Evolutionary conservation across 1,284 basidiomycete genomes (phyloP).

Genomic region (Naganishia liquefaciens): DNA sequence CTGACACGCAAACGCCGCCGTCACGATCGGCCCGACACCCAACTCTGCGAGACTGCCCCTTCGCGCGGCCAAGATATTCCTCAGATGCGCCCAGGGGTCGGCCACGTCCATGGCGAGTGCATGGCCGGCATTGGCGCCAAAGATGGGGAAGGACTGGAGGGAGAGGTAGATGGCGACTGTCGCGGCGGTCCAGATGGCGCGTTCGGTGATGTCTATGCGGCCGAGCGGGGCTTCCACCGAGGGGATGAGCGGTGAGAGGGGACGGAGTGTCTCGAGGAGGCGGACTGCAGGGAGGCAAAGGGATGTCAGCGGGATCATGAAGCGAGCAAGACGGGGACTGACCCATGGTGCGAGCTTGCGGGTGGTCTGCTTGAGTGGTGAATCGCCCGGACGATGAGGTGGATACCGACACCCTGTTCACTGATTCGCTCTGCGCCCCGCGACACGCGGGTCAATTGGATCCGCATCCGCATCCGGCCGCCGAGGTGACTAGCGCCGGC

Average conservation of each 20-base stretch:
- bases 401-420: not conserved
- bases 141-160: conserved; percentile 16
- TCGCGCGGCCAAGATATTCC: conserved; percentile 7
- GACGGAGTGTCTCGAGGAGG: conserved; percentile 16
- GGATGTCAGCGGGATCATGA: not conserved
- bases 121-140: conserved; percentile 7
- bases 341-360: not conserved
- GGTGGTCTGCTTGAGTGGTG: not conserved
- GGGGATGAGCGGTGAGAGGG: conserved; percentile 14
- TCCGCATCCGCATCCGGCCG: too few relatives aligned
- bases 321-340: not conserved
- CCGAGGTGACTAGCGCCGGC: too few relatives aligned
- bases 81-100: conserved; percentile 21
- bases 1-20: conserved; percentile 3
- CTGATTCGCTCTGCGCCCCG: not conserved
- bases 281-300: conserved; percentile 4
- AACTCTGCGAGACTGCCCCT: conserved; percentile 16
- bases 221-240: conserved; percentile 14
- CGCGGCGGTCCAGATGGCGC: conserved; percentile 23
- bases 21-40: conserved; percentile 15
- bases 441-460: not conserved
- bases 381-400: too few relatives aligned
- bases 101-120: conserved; percentile 14
- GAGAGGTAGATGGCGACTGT: conserved; percentile 25
- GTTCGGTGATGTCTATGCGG: conserved; percentile 17